Conservation (phyloP, 1,284 basidiomycete genomes). For the Leccinum laetum region DNA sequence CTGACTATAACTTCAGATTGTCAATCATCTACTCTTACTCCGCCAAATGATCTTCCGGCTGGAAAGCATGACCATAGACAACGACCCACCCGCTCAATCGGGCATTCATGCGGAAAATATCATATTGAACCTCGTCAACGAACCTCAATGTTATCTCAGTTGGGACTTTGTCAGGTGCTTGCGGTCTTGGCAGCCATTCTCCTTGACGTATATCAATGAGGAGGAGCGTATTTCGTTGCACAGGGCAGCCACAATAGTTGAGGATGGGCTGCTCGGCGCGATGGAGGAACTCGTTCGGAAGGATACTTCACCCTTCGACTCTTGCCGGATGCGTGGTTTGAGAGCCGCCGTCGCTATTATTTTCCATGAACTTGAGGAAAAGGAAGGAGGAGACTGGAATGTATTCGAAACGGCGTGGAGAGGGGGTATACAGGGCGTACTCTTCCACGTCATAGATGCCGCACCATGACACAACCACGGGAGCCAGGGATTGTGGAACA, state of each 20-base stretch:
- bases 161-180: too few relatives aligned
- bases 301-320: slow-evolving; percentile 35
- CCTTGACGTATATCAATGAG: too few relatives aligned
- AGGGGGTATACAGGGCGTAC: slow-evolving; percentile 53
- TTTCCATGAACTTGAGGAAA: slow-evolving; percentile 46
- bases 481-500: slow-evolving; percentile 48
- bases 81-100: too few relatives aligned
- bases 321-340: slow-evolving; percentile 53
- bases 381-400: slow-evolving; percentile 49
- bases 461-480: slow-evolving; percentile 37
- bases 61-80: too few relatives aligned
- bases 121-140: too few relatives aligned
- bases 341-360: slow-evolving; percentile 64
- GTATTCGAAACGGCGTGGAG: slow-evolving; percentile 58
- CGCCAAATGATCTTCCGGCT: too few relatives aligned
- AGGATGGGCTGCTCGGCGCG: slow-evolving; percentile 64
- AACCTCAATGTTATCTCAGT: too few relatives aligned
- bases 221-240: slow-evolving; percentile 20
- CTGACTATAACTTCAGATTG: too few relatives aligned
- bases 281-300: slow-evolving; percentile 52
- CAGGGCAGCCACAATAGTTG: slow-evolving; percentile 59
- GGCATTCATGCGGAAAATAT: too few relatives aligned
- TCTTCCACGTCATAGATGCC: slow-evolving; percentile 54
- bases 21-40: too few relatives aligned
- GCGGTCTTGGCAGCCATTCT: too few relatives aligned